Evolutionary conservation across 257 asterid genomes (phyloP).

Genomic region (Nicotiana undulata): DNA sequence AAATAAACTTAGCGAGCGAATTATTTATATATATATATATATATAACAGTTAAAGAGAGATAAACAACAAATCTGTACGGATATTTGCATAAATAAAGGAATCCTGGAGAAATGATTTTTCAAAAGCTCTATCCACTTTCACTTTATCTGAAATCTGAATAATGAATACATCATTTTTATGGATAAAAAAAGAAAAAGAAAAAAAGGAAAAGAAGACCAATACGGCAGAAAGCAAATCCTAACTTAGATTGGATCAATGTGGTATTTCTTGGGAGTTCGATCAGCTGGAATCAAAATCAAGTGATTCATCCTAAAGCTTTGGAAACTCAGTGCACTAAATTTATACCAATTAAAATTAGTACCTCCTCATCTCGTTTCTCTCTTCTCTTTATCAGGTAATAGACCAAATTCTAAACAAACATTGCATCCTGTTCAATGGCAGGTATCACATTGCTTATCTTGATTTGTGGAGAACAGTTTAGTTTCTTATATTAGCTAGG

Average conservation of each 20-base stretch:
- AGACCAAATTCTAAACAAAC: no score
- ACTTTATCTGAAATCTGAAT: neutral
- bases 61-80: no score
- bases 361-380: no score
- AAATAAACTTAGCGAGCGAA: no score
- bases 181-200: constrained; percentile 5
- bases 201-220: constrained; percentile 6
- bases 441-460: no score
- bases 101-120: neutral
- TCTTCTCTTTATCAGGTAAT: neutral
- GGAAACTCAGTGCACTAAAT: constrained; percentile 20
- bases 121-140: neutral
- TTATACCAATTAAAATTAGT: no score
- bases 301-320: constrained; percentile 46
- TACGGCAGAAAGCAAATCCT: constrained; percentile 22
- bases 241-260: constrained; percentile 37
- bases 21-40: no score
- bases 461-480: no score
- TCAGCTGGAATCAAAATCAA: constrained; percentile 56
- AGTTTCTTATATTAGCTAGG: no score
- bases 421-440: no score
- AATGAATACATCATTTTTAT: neutral
- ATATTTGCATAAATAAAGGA: neutral
- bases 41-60: no score
- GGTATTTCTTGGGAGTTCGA: constrained; percentile 41